phyloP scores from a whole-genome alignment of 768 basidiomycete species.

The Steccherinum ochraceum region DNA sequence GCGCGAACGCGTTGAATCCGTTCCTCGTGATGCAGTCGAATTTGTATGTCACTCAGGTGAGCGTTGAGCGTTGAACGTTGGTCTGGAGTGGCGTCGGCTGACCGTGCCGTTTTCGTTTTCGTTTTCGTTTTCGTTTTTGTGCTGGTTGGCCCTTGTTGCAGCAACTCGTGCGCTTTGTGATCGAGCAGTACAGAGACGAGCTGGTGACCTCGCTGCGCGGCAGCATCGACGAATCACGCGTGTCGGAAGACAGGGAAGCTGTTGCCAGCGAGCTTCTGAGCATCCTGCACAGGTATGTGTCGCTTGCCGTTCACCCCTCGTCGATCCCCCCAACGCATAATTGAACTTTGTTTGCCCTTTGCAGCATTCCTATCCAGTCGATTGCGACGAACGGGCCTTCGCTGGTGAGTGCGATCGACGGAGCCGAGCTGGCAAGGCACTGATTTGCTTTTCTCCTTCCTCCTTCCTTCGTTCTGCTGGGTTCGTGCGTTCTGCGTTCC shows the following conservation, averaged over 20 bases:
- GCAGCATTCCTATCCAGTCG: constrained; percentile 86
- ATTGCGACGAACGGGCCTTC: constrained; percentile 87
- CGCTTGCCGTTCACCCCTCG: constrained; percentile 1
- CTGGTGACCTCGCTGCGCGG: constrained; percentile 65
- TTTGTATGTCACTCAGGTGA: constrained; percentile 85
- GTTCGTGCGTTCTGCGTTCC: constrained; percentile 15
- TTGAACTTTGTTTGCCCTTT: background rate
- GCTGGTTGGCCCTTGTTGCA: constrained; percentile 28
- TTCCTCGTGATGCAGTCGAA: constrained; percentile 93
- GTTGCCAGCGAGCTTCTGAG: constrained; percentile 84
- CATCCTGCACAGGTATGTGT: constrained; percentile 67
- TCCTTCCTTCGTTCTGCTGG: too few relatives aligned
- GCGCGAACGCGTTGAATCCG: constrained; percentile 81
- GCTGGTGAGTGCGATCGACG: constrained; percentile 36
- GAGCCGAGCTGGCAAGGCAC: background rate
- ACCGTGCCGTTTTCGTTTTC: constrained; percentile 1
- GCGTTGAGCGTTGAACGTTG: constrained; percentile 10
- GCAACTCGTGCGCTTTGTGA: constrained; percentile 92
- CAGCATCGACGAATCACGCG: constrained; percentile 52
- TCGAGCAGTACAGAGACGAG: constrained; percentile 89
- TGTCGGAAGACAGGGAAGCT: constrained; percentile 71
- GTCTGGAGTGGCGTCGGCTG: constrained; percentile 2
- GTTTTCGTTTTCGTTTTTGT: constrained; percentile 1
- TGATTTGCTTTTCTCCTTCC: constrained; percentile 1
- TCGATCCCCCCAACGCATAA: too few relatives aligned